These are phyloP conservation scores for Lycium ferocissimum DNA, from an alignment of 257 asterid species.

Conservation along the genomic window DNA sequence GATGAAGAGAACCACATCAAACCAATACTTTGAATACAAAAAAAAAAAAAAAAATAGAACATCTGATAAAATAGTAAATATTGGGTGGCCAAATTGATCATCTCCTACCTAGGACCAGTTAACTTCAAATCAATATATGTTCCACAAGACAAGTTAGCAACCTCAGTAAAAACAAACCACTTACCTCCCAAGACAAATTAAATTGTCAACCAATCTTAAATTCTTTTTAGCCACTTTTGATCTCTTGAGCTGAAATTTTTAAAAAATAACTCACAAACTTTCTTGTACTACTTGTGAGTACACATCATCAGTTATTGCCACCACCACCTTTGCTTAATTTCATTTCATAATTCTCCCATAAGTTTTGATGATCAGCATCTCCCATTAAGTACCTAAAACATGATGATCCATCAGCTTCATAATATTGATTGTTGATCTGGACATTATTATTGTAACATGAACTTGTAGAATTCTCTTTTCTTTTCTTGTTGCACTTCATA, in stretches of 20 bases:
- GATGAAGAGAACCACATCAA: neutral
- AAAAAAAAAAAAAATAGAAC: neutral
- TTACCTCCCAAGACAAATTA: neutral
- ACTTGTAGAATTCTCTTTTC: conserved; percentile 60
- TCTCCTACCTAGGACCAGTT: conserved; percentile 21
- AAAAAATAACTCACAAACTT: conserved; percentile 13
- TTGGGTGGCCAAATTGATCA: neutral
- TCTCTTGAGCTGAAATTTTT: too few relatives aligned
- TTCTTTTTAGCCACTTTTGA: neutral
- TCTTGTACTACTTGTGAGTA: neutral
- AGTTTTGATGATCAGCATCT: conserved; percentile 44
- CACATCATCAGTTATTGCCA: neutral
- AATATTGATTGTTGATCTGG: conserved; percentile 43
- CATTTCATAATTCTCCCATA: conserved; percentile 66
- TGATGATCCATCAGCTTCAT: conserved; percentile 46
- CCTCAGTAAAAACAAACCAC: neutral
- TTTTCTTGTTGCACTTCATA: conserved; percentile 61
- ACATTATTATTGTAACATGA: conserved; percentile 32
- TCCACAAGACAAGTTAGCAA: conserved; percentile 18
- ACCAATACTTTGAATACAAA: neutral
- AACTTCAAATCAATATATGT: conserved; percentile 19
- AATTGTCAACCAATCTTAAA: neutral
- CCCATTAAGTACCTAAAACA: conserved; percentile 83
- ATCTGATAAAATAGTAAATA: neutral
- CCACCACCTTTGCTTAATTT: conserved; percentile 41